Base-by-base conservation (phyloP, 139 green algal genomes). In the Chlamydomonas sp. region DNA sequence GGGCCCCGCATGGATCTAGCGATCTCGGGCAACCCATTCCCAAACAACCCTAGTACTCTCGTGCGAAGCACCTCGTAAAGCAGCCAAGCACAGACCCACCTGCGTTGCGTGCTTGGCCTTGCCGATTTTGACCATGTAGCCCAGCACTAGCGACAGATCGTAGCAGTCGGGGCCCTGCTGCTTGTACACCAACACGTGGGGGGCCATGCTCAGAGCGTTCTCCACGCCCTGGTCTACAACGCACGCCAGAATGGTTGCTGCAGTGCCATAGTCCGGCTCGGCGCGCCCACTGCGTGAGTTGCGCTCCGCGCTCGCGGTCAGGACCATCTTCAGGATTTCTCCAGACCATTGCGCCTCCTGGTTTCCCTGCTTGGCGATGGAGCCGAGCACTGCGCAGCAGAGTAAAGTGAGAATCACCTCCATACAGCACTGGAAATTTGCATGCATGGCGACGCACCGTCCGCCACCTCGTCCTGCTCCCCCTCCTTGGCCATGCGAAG, bases 11-110 rank as follows among this genome's bases (percentile, higher is more conserved):
- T n/a, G n/a, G n/a, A n/a, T n/a, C n/a, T n/a, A n/a, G n/a, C n/a
- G n/a, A n/a, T n/a, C n/a, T n/a, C n/a, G n/a, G n/a, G n/a, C n/a
- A n/a, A n/a, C n/a, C n/a, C n/a, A n/a, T n/a, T n/a, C n/a, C 4
- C 48, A 5, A 5, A 24, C 48, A 24, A 59, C 48, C 48, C 58
- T 3, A n/a, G n/a, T n/a, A n/a, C n/a, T n/a, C n/a, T n/a, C n/a
- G n/a, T n/a, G n/a, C n/a, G n/a, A n/a, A n/a, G n/a, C 34, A 66
- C 59, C 59, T 66, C 34, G 59, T 66, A 66, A 10, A 66, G 28
- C 33, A 13, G 31, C 33, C 59, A 8, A n/a, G 29, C 64, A 60
- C 38, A 37, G 37, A 16, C 28, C 4, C 29, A 66, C 59, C 59
- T 66, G 6, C 5, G 59, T 33, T 48, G 59, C 59, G 31, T 66